Evolutionary conservation across 2,329 filamentous ascomycete species (phyloP).

Genomic region (Byssoonygena ceratinophila): DNA sequence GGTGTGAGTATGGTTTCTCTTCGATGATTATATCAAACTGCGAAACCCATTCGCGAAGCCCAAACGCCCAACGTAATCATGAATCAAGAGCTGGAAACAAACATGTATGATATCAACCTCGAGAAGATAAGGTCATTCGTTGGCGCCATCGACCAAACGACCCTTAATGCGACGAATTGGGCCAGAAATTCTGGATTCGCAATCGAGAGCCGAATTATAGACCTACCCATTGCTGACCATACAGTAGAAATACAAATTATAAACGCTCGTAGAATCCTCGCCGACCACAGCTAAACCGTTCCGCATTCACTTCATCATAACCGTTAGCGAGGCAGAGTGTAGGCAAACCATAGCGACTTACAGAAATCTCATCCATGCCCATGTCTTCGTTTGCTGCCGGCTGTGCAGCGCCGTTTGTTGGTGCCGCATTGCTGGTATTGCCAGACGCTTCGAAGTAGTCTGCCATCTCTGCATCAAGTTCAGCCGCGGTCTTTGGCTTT

Average conservation of each 20-base stretch:
- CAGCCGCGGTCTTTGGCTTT: constrained; percentile 82
- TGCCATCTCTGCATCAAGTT: constrained; percentile 94
- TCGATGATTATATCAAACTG: background rate
- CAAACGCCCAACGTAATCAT: background rate
- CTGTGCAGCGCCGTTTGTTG: constrained; percentile 39
- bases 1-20: background rate
- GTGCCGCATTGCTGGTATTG: constrained; percentile 37
- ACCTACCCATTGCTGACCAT: background rate
- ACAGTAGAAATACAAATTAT: background rate
- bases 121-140: background rate
- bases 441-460: constrained; percentile 61
- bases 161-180: background rate
- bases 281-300: background rate
- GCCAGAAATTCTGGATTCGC: background rate
- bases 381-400: constrained; percentile 42
- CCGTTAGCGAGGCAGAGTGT: background rate
- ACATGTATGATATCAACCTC: background rate
- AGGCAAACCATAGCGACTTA: constrained; percentile 24
- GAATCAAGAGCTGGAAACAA: background rate
- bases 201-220: background rate
- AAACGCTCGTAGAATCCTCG: background rate
- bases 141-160: background rate
- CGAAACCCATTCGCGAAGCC: background rate
- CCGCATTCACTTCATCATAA: constrained; percentile 1
- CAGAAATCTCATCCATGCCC: constrained; percentile 49